Base-by-base conservation (phyloP, 768 basidiomycete genomes). In the Boletus bicolor region DNA sequence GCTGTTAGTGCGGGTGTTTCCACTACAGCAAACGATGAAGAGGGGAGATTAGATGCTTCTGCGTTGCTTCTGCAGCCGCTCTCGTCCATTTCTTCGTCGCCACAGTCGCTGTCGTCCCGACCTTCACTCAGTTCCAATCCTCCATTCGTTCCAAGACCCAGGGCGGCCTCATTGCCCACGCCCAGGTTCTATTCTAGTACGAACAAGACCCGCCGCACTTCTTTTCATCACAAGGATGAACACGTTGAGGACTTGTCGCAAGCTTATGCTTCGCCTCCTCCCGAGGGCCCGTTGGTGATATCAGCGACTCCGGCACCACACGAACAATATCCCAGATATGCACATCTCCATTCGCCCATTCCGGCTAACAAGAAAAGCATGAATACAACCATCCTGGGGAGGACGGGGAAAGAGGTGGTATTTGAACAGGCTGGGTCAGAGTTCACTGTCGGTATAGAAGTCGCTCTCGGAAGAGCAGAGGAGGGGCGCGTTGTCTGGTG, bases 401-500 rank as follows among this genome's bases (percentile, higher is more conserved):
- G 52, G 46, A 45, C 55, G 8, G 45, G 59, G 12, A 66, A 60
- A 36, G 69, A 63, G 38, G 52, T 65, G 37, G 52, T 66, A 11
- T 71, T 71, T 45, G 60, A 71, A 49, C 68, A 63, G 38, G 61
- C 36, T 4, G 69, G 66, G 7, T 62, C 65, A 32, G 68, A 64
- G 44, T 72, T 61, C 28, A 62, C 62, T 1, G 58, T 68, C 30
- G 72, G 70, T 15, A 54, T 73, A 30, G 71, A 71, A 42, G 66
- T 71, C 11, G 65, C 69, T 24, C 58, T 71, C 19, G 69, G 70
- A 55, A 61, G 68, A 46, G 72, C 69, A 26, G 70, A 71, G 37
- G 71, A 73, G 43, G 69, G 72, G 6, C 60, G 68, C 2, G 62
- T 69, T 1, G 56, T 71, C 21, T 70, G 71, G 69, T 71, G 53